Percentiles rank a stretch among this genome's conserved stretches.
Conservation (phyloP, 1,284 basidiomycete genomes). For the Ustilago cynodontis region DNA sequence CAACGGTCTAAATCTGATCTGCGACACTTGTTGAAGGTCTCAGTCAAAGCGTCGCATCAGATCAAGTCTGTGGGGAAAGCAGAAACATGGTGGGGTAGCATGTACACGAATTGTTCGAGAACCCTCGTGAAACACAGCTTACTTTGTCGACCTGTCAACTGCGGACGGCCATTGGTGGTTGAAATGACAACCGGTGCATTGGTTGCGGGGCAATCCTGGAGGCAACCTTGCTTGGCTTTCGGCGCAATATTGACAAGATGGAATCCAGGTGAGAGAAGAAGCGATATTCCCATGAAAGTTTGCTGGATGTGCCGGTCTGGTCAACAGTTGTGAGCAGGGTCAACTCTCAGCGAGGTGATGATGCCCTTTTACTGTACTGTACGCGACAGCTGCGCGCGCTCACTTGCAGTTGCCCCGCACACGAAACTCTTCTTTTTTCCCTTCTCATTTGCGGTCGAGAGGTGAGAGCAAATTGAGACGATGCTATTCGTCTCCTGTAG, state of each 20-base stretch:
- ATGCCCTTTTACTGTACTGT: not conserved
- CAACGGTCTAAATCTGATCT: too few relatives aligned
- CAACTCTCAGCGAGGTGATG: not conserved
- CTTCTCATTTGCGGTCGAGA: not conserved
- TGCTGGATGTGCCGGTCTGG: not conserved
- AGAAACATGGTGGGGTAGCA: not conserved
- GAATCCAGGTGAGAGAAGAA: not conserved
- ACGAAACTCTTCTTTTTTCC: not conserved
- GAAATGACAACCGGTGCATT: not conserved
- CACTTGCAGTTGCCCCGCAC: slow-evolving; percentile 5
- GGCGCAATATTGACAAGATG: not conserved
- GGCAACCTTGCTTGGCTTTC: slow-evolving; percentile 12
- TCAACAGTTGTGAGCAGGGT: not conserved
- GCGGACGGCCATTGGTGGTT: not conserved
- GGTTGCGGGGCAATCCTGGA: slow-evolving; percentile 20
- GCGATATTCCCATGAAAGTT: slow-evolving; percentile 8
- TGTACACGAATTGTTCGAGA: not conserved
- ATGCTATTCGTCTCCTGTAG: not conserved
- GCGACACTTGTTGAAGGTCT: not conserved
- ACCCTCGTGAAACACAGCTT: slow-evolving; percentile 1
- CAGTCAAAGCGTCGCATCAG: not conserved
- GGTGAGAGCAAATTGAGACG: not conserved
- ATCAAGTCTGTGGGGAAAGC: not conserved
- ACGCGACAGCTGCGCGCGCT: not conserved
- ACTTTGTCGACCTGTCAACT: not conserved